Evolutionary conservation across 2,329 filamentous ascomycete genomes (phyloP).

Genomic region (Diaporthe vexans): DNA sequence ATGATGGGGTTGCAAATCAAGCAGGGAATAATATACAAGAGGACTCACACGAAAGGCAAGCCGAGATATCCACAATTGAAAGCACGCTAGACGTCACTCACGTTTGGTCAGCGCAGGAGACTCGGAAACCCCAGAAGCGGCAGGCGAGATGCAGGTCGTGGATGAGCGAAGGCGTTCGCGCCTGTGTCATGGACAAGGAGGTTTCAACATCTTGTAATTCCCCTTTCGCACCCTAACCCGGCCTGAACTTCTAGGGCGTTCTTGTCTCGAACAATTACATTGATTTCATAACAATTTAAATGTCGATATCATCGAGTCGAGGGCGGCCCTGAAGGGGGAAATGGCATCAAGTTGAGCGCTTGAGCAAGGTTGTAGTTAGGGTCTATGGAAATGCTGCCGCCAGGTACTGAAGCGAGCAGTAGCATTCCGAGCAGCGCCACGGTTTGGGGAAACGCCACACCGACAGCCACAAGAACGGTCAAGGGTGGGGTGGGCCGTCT

Average conservation of each 20-base stretch:
- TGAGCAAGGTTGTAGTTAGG: constrained; percentile 6
- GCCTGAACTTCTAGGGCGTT: neutral
- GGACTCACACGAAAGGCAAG: neutral
- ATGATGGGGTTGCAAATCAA: neutral
- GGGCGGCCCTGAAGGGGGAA: neutral
- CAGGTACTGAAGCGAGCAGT: neutral
- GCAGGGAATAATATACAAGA: neutral
- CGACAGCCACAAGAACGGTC: constrained; percentile 27
- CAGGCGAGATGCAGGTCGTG: constrained; percentile 22
- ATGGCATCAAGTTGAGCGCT: neutral
- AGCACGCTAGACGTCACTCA: constrained; percentile 13
- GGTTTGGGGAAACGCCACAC: constrained; percentile 24
- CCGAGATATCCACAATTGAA: no score
- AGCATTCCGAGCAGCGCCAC: constrained; percentile 4
- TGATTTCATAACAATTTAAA: neutral
- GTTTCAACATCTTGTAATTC: constrained; percentile 27
- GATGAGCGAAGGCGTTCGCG: neutral
- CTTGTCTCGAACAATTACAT: neutral
- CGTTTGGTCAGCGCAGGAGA: neutral
- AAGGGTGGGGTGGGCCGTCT: neutral
- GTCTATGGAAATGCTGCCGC: neutral
- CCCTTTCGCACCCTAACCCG: neutral
- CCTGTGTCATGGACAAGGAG: constrained; percentile 19
- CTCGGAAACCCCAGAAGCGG: neutral
- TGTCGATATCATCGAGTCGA: neutral